Base-by-base conservation (phyloP, 2,329 filamentous ascomycete genomes). In the Chrysoporthe cubensis region DNA sequence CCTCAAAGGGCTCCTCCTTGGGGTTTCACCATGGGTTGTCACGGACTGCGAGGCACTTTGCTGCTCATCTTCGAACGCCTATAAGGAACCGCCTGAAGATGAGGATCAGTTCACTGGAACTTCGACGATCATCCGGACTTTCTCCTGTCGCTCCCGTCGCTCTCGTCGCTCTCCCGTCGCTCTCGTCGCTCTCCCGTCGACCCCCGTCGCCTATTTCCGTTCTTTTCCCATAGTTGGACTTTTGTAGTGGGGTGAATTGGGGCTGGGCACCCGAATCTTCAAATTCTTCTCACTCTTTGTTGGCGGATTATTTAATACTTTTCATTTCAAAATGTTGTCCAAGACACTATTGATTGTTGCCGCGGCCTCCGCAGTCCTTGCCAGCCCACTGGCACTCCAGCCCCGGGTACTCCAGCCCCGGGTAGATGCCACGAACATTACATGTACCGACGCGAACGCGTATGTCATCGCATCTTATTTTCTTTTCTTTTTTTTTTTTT, bases 381-480 rank as follows among this genome's bases (percentile, higher is more conserved):
- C 66, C 14, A 64, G 61, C 40, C 66, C 66, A 32, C 40, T 67
- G n/a, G 34, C 48, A 21, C 61, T 67, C 26, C 18, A 54, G n/a
- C 37, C 14, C 16, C 66, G 66, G 11, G 44, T 43, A 18, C 61
- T 67, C 26, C 18, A 54, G 32, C 37, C 14, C 16, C 66, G 66
- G 11, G 44, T 43, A n/a, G 61, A 57, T 34, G 66, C 66, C 18
- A 56, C 37, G 6, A 54, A 65, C 57, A n/a, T 67, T 40, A 37
- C 58, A 8, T 67, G 66, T 54, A 67, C 62, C 14, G 66, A 67
- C 13, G 34, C 54, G 32, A 56, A 58, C 44, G 66, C 64, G 62
- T 64, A 46, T 60, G 52, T 21, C 11, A 11, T n/a, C 13, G 26
- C 26, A 4, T 34, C 11, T 18, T 48, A 5, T 48, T 11, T 34